Evolutionary conservation across 495 filamentous ascomycete genomes (phyloP), one percentile per base, ranked within the genome.

Genomic region (Talaromyces adpressus): DNA sequence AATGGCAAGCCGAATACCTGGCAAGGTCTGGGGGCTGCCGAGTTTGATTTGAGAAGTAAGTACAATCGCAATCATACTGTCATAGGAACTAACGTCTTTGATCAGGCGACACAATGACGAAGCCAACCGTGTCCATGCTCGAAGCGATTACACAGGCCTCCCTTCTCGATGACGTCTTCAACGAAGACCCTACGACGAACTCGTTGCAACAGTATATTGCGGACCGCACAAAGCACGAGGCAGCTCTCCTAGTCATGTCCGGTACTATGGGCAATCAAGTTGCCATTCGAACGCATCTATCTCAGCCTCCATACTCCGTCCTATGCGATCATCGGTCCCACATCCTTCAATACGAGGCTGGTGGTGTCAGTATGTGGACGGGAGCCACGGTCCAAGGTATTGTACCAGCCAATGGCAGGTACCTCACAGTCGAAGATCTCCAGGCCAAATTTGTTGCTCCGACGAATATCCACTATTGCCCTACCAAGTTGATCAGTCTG

Each of bases 261-360:
- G 93, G 93, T 4, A 97, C 93, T 18, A 95, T 96, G 91, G 93
- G 79, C 2, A 84, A 84, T 68, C 81, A 84, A 65, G 70, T 84
- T 4, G 71, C 77, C 6, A 72, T 82, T 41, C 77, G 82, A 11
- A 75, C 79, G 4, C 78, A 80, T 65, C 68, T 84, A 8, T 59
- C 65, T 20, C 74, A 79, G 60, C 82, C 82, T n/a, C 82, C 82
- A 2, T 77, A 84, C 65, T 69, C 76, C 16, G 71, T 84, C 32
- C 64, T 84, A 11, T 78, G 77, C 61, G 80, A 84, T 63, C 65
- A 76, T 41, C 71, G 79, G 54, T 73, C 78, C 23, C 82, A 84
- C 63, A 78, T 84, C 45, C 61, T 79, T 45, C 69, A 68, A 18
- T 79, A 77, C 64, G 82, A 85, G 65, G 82, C 80, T 0, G 82